Percentiles rank a stretch among this genome's conserved stretches.
These are phyloP conservation scores for Lactifluus pinguis DNA, from an alignment of 768 basidiomycete species.

Conservation along the genomic window DNA sequence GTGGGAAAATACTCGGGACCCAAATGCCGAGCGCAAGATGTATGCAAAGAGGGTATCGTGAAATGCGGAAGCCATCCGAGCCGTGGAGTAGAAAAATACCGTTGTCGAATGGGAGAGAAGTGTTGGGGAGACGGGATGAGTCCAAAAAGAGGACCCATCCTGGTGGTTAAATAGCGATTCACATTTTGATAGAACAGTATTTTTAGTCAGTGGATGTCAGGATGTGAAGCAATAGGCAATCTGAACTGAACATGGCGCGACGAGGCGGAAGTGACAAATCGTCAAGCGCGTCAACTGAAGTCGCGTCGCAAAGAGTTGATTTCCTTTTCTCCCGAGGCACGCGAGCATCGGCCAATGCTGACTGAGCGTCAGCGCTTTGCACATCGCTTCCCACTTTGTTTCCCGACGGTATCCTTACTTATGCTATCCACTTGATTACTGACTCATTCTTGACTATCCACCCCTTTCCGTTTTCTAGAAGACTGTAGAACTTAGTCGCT, in stretches of 20 bases:
- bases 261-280: no score
- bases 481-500: no score
- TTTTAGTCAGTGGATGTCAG: not conserved
- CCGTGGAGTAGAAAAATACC: not conserved
- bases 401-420: no score
- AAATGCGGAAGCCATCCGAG: slow-evolving; percentile 19
- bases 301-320: no score
- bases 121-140: not conserved
- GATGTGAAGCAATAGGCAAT: not conserved
- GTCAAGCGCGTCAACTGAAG: no score
- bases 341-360: no score
- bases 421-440: no score
- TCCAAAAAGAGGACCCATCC: not conserved
- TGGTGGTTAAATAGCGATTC: slow-evolving; percentile 5
- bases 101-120: not conserved
- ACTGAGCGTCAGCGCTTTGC: no score
- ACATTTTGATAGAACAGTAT: not conserved
- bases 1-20: slow-evolving; percentile 19
- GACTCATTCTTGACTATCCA: no score
- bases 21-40: slow-evolving; percentile 24
- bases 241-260: not conserved
- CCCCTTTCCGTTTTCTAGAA: no score
- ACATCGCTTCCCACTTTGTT: no score
- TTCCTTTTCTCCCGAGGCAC: no score
- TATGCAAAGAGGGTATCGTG: slow-evolving; percentile 27